Conservation (phyloP, 2,329 filamentous ascomycete species). For the Colletotrichum tamarilloi region DNA sequence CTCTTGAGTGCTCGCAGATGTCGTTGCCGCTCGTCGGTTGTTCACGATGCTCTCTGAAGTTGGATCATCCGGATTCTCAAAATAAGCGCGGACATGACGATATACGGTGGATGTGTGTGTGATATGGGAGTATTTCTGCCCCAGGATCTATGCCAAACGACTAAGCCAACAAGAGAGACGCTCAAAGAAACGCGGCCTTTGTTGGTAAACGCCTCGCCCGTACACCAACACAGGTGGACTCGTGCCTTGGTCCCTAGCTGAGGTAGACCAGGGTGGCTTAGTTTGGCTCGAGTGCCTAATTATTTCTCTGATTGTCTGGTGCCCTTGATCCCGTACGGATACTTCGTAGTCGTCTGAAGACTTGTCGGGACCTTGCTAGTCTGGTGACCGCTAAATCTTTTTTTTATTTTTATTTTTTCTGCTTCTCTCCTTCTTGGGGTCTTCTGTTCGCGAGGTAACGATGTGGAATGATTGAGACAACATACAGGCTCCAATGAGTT, state of each 20-base stretch:
- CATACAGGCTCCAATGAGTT: constrained; percentile 1
- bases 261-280: constrained; percentile 21
- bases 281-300: constrained; percentile 15
- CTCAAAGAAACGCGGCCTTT: constrained; percentile 26
- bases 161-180: not conserved
- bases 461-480: constrained; percentile 31
- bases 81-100: not conserved
- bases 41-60: not conserved
- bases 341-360: constrained; percentile 12
- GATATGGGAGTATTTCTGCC: not conserved
- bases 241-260: constrained; percentile 22
- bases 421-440: not conserved
- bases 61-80: not conserved
- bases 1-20: not conserved
- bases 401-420: not conserved
- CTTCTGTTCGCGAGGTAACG: constrained; percentile 22
- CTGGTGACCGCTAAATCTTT: constrained; percentile 3
- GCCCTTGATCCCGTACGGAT: not conserved
- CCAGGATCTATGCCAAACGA: not conserved
- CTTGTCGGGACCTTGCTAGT: not conserved
- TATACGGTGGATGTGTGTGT: not conserved
- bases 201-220: constrained; percentile 26
- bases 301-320: not conserved
- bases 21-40: not conserved
- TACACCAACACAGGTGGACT: constrained; percentile 21